Conservation (phyloP, 2,329 filamentous ascomycete genomes). For the Aureobasidium namibiae region DNA sequence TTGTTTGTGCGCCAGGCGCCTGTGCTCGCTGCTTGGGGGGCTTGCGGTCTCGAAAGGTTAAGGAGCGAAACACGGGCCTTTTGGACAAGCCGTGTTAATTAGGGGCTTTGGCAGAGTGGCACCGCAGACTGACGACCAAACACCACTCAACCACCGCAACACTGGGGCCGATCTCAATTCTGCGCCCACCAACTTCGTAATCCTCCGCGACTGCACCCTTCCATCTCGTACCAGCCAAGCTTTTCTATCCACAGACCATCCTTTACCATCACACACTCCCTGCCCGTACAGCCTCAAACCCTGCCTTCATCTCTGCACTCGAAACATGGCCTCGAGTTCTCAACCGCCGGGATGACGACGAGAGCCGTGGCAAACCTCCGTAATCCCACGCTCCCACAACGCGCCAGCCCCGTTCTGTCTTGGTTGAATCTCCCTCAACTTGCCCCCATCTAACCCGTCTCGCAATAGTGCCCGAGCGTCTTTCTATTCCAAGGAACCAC, state of each 20-base stretch:
- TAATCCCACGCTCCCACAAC: neutral
- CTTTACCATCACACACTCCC: neutral
- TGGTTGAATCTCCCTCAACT: conserved; percentile 11
- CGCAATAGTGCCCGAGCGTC: conserved; percentile 3
- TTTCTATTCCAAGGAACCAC: conserved; percentile 7
- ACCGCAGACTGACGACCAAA: neutral
- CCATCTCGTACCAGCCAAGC: neutral
- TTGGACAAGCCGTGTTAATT: neutral
- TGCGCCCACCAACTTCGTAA: neutral
- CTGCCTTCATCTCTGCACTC: neutral
- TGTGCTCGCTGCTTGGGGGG: neutral
- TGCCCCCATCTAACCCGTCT: conserved; percentile 7
- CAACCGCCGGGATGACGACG: conserved; percentile 6
- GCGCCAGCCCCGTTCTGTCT: neutral
- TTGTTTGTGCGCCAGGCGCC: conserved; percentile 7
- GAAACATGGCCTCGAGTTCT: conserved; percentile 7
- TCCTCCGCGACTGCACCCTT: neutral
- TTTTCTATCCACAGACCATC: neutral
- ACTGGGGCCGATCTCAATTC: neutral
- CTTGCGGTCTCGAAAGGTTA: neutral
- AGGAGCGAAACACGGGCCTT: conserved; percentile 1
- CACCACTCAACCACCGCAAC: neutral
- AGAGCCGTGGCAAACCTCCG: conserved; percentile 6
- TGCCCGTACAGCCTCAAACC: neutral
- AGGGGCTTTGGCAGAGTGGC: neutral